Conservation (phyloP, 805 yeast genomes). For the Starmerella davenportii region DNA sequence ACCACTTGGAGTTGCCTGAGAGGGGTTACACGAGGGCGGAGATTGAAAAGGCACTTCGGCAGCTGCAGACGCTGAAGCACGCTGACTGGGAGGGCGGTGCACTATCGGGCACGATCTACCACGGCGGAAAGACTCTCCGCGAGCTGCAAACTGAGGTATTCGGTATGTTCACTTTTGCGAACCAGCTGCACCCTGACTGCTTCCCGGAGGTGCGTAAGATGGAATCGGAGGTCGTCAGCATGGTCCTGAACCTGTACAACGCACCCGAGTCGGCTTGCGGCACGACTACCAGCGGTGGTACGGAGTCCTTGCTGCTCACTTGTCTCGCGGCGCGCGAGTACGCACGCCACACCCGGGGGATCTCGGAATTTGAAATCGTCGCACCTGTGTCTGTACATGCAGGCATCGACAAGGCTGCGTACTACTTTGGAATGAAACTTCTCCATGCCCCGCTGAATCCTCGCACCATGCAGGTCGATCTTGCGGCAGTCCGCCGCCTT, state of each 20-base stretch:
- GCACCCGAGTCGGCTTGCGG: conserved; percentile 68
- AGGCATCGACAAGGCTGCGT: conserved; percentile 83
- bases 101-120: conserved; percentile 91
- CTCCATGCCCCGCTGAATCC: conserved; percentile 66
- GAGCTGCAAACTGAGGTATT: conserved; percentile 62
- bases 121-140: conserved; percentile 71
- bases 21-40: conserved; percentile 34
- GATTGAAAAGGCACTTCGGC: conserved; percentile 36
- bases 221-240: conserved; percentile 88
- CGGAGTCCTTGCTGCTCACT: conserved; percentile 75
- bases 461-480: conserved; percentile 46
- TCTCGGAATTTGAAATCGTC: conserved; percentile 63
- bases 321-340: conserved; percentile 76
- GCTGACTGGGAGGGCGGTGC: conserved; percentile 71
- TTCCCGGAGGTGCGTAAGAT: conserved; percentile 92
- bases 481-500: conserved; percentile 39
- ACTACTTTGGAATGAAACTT: conserved; percentile 71
- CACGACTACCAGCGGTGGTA: conserved; percentile 83
- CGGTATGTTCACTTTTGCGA: conserved; percentile 63
- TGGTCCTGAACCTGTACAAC: conserved; percentile 66
- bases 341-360: conserved; percentile 34
- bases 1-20: conserved; percentile 33
- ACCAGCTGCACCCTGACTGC: conserved; percentile 92
- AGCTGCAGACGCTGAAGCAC: conserved; percentile 31
- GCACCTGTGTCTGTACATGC: conserved; percentile 89